A percentile compares a stretch with the other conserved stretches of the same genome.
These are phyloP conservation scores for Canavalia gladiata DNA, from an alignment of 306 rosid species.

Conservation along the genomic window DNA sequence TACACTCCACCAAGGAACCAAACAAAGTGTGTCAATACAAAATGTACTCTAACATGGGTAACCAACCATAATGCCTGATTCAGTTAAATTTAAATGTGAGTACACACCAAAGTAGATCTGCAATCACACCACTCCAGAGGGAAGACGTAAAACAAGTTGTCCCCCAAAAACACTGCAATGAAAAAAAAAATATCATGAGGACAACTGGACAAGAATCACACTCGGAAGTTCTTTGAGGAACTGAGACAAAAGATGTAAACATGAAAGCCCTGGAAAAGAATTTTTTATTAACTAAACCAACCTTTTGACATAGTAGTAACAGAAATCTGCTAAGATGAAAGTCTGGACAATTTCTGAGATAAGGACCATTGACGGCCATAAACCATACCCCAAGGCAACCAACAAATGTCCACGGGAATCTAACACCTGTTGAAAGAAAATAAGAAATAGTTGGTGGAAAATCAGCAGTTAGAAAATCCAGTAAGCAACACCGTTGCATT, in stretches of 20 bases:
- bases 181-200: constrained; percentile 27
- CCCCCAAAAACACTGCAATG: constrained; percentile 93
- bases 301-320: constrained; percentile 97
- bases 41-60: constrained; percentile 55
- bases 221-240: constrained; percentile 3
- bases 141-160: constrained; percentile 96
- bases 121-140: constrained; percentile 95
- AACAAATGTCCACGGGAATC: constrained; percentile 96
- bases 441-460: constrained; percentile 23
- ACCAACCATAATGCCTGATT: constrained; percentile 59
- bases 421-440: constrained; percentile 70
- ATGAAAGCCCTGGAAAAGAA: not conserved
- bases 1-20: constrained; percentile 63
- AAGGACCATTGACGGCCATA: constrained; percentile 99
- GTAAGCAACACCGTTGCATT: not conserved
- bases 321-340: constrained; percentile 96
- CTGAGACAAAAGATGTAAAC: constrained; percentile 6
- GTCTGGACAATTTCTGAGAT: constrained; percentile 98
- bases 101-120: constrained; percentile 41
- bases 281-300: constrained; percentile 46
- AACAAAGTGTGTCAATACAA: constrained; percentile 53
- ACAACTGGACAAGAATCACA: constrained; percentile 8
- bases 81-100: constrained; percentile 47
- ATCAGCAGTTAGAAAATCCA: not conserved
- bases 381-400: constrained; percentile 94